Base-by-base conservation (phyloP, 129 eudicot genomes). In the Chrysanthemum lavandulifolium region DNA sequence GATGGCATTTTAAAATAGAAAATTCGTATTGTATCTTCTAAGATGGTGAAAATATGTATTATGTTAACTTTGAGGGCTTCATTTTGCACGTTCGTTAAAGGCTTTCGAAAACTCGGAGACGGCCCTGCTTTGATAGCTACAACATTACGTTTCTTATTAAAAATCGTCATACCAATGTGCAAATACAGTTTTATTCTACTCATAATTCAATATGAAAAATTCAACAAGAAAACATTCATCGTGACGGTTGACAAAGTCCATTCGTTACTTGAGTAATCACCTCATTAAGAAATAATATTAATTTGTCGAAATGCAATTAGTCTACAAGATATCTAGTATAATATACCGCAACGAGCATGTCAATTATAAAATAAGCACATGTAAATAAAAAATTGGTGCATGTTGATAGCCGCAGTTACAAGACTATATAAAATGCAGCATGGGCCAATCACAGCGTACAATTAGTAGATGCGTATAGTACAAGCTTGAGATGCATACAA, bases 391-490 rank as follows among this genome's bases (percentile, higher is more conserved):
- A 33, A 25, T 6, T 15, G 47, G 2, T 64, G 64, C 72, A 74
- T 53, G 65, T 45, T 31, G 33, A 2, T 40, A 9, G 15, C 65
- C 54, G 65, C 53, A 11, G 11, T 36, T 40, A 12, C 40, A 33
- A 21, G 55, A 53, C 51, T 13, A 52, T 40, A 6, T 40, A 23
- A 36, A 61, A 73, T 15, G 60, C 56, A 67, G 5, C 58, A 55
- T 14, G 19, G 57, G 40, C 33, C 36, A 15, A 47, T 10, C 29
- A 48, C 29, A 47, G 33, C 13, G 69, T 68, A 58, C 61, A 6
- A 59, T 14, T 68, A 11, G 6, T 29, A n/a, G 31, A 58, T 29
- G 80, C 74, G 9, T 58, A 50, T 12, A 2, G 74, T 59, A 67
- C 74, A 76, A 59, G 62, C 19, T 61, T 31, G 21, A 15, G 15